Evolutionary conservation across 192 early-diverging fungal genomes (phyloP), one percentile per base, ranked within the genome.

Genomic region (Obelidium mucronatum): DNA sequence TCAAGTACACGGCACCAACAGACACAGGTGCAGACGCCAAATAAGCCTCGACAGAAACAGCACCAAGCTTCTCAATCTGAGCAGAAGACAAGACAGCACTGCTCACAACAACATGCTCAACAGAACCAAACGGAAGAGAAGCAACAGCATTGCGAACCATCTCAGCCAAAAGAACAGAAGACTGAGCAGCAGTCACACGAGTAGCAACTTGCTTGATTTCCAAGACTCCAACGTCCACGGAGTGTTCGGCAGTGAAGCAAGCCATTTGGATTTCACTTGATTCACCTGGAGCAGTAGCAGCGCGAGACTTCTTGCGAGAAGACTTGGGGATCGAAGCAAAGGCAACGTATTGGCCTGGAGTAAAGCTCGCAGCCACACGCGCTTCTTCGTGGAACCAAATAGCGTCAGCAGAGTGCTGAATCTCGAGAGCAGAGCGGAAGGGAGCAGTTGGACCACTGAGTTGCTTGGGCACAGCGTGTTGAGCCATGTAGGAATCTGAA

Each of bases 261-360:
- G 75, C 75, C 44, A 62, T 65, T 22, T 67, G 75, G 30, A 76
- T 63, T 13, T 76, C 63, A 13, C 39, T 64, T 1, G 34, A 53
- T 11, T 42, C 75, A 28, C 37, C 64, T 1, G 61, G 3, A 19
- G 74, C 40, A 36, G 74, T 15, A 40, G 42, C 65, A 4, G 55
- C 33, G 8, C 75, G 75, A 19, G 75, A 34, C 59, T 74, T 73
- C 59, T 78, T 78, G 60, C 77, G 77, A 1, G 77, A 71, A 33
- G 60, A 61, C 33, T 64, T 59, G 44, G 77, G 77, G 53, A 78
- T 74, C 1, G 36, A 61, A 8, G 77, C 68, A 19, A 67, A 67
- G 26, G 71, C 28, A 22, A 78, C 19, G 39, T 74, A 71, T 17
- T 53, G 54, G 15, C 42, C 44, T 11, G 64, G 15, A 56, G 31